Evolutionary conservation across 2,329 filamentous ascomycete species (phyloP).

Genomic region (Colletotrichum tropicale): DNA sequence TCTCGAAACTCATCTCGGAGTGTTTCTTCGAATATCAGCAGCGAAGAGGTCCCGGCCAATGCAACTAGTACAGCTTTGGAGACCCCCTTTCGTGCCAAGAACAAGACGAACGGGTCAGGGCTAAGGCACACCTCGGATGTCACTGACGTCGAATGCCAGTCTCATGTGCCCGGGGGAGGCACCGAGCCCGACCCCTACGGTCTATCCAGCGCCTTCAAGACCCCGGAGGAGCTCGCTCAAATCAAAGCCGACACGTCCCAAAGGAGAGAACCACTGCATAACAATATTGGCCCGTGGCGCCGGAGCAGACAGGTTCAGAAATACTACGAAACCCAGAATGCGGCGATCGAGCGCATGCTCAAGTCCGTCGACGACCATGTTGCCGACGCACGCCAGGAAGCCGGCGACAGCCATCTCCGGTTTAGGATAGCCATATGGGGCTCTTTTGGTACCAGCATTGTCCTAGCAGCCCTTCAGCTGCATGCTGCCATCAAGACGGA

Average conservation of each 20-base stretch:
- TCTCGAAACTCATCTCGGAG: background rate
- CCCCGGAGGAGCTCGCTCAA: conserved; percentile 73
- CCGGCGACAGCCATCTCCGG: conserved; percentile 79
- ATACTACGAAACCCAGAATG: conserved; percentile 92
- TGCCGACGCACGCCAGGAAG: conserved; percentile 79
- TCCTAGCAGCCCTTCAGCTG: conserved; percentile 80
- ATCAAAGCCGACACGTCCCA: conserved; percentile 83
- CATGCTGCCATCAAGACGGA: conserved; percentile 87
- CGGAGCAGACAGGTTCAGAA: conserved; percentile 68
- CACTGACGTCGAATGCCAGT: conserved; percentile 58
- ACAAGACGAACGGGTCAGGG: conserved; percentile 41
- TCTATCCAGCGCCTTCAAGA: conserved; percentile 79
- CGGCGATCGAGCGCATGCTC: conserved; percentile 88
- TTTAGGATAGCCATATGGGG: conserved; percentile 69
- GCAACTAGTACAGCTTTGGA: conserved; percentile 54
- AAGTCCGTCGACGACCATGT: conserved; percentile 93
- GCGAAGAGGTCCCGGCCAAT: conserved; percentile 19
- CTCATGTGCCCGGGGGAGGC: conserved; percentile 51
- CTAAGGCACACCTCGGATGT: conserved; percentile 43
- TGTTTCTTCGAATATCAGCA: conserved; percentile 14
- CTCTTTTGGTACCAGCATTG: conserved; percentile 79
- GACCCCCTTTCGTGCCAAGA: conserved; percentile 26
- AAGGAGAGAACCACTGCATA: conserved; percentile 59
- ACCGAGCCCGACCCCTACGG: conserved; percentile 80
- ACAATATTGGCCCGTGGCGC: conserved; percentile 25